Conservation (phyloP, 1,139 yeast species). For the Debaryomycetaceae sp. region DNA sequence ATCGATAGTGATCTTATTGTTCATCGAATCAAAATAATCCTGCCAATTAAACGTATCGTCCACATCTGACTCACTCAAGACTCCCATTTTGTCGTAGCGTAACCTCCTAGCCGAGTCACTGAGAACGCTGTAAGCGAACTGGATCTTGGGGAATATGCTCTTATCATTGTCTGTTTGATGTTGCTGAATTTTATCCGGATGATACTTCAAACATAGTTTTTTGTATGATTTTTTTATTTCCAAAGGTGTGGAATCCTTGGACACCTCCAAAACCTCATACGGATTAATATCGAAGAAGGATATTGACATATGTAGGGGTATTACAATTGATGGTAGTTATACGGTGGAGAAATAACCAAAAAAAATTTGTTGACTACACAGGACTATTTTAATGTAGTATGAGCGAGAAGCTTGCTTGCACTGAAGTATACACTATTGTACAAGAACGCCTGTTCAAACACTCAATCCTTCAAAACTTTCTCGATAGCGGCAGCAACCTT, state of each 20-base stretch:
- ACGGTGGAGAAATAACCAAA: not conserved
- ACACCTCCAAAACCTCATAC: conserved; percentile 54
- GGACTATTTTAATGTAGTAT: not conserved
- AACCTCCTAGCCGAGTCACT: conserved; percentile 55
- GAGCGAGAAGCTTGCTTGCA: not conserved
- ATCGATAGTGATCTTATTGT: conserved; percentile 65
- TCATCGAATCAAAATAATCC: conserved; percentile 58
- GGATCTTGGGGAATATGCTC: conserved; percentile 61
- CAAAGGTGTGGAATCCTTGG: conserved; percentile 38
- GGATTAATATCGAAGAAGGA: conserved; percentile 64
- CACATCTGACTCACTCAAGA: conserved; percentile 36
- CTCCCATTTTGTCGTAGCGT: conserved; percentile 68
- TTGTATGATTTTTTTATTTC: conserved; percentile 73
- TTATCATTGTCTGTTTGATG: conserved; percentile 25
- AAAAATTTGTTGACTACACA: not conserved
- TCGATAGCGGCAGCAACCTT: conserved; percentile 32
- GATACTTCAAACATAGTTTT: conserved; percentile 62
- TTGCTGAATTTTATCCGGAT: conserved; percentile 72
- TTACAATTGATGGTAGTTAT: not conserved
- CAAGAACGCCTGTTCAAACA: not conserved
- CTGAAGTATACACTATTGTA: not conserved
- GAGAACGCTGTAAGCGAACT: conserved; percentile 71
- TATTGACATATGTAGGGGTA: conserved; percentile 21
- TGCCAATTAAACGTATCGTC: conserved; percentile 56
- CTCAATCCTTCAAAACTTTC: conserved; percentile 30